Base-by-base conservation (phyloP, 2,329 filamentous ascomycete species). In the Fusarium sp. region DNA sequence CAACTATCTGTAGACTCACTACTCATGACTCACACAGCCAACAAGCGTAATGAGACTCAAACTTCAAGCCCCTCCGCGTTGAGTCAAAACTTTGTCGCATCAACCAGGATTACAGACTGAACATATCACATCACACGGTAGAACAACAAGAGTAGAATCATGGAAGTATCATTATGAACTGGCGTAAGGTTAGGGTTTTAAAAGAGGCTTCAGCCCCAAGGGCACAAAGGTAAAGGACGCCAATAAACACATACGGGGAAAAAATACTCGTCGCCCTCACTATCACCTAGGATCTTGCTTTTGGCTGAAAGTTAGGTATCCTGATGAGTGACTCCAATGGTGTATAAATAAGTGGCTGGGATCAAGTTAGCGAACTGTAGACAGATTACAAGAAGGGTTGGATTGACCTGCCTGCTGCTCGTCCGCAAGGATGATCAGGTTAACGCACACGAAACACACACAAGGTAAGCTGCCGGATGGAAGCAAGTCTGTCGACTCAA, bases 171-270 rank as follows among this genome's bases (percentile, higher is more conserved):
- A 31, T 48, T 48, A n/a, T 11, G 14, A n/a, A n/a, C 21, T 18
- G 44, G 0, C 4, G 7, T 21, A 21, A 21, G 12, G 44, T 29
- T 29, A 3, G 9, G 12, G 9, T 15, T 6, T 7, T 3, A 21
- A 15, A 27, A 27, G 18, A 46, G 44, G 12, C 12, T 46, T 29
- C 9, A 29, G 25, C 25, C 44, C 1, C 44, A 14, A 29, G 23
- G n/a, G 10, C 25, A 29, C 44, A 46, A 29, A 29, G 44, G 44
- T 46, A 29, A 27, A 46, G 44, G 19, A 27, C 44, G 27, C 44
- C 12, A 15, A 46, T 21, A 21, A 27, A 27, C 19, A 46, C 14
- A 46, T 21, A 46, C 19, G 3, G 44, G 44, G 19, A 27, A 29
- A 2, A 29, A 2, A 46, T 21, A 29, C 25, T 46, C 9, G 2